These are phyloP conservation scores for Ceratobasidium papillatum DNA, from an alignment of 1,284 basidiomycete species.

Conservation along the genomic window DNA sequence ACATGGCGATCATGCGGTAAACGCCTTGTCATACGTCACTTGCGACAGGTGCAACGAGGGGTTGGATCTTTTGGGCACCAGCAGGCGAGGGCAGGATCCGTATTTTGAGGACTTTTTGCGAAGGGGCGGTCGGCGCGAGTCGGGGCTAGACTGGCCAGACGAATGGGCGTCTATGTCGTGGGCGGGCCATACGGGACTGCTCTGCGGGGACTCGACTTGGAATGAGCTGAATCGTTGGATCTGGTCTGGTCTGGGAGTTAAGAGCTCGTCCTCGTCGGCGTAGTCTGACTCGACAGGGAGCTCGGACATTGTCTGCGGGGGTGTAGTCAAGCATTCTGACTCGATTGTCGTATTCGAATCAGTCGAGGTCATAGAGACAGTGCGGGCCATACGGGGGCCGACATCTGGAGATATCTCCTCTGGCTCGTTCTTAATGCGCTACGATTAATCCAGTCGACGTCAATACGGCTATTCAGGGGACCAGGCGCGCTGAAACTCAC, in stretches of 20 bases:
- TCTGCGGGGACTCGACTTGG: neutral
- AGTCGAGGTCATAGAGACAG: conserved; percentile 26
- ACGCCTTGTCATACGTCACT: conserved; percentile 19
- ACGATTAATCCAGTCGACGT: neutral
- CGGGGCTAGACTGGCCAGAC: neutral
- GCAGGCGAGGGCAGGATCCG: conserved; percentile 4
- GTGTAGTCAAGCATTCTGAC: conserved; percentile 24
- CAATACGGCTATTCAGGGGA: neutral
- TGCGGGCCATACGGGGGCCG: neutral
- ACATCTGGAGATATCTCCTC: neutral
- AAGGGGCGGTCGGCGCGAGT: neutral
- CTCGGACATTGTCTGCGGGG: neutral
- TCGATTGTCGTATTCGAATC: conserved; percentile 10
- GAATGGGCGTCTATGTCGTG: neutral
- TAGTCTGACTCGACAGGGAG: conserved; percentile 24
- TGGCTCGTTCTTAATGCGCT: conserved; percentile 2
- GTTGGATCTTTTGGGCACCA: conserved; percentile 16
- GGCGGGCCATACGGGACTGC: neutral
- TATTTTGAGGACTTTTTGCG: conserved; percentile 35
- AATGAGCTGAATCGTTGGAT: neutral
- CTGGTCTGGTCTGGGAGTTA: conserved; percentile 16
- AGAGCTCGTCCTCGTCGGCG: neutral
- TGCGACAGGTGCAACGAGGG: conserved; percentile 25
- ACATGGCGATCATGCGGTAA: neutral
- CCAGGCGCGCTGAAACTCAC: neutral